These are phyloP conservation scores for Aphanomyces astaci DNA, from an alignment of 352 stramenopile genomes.

Conservation along the genomic window DNA sequence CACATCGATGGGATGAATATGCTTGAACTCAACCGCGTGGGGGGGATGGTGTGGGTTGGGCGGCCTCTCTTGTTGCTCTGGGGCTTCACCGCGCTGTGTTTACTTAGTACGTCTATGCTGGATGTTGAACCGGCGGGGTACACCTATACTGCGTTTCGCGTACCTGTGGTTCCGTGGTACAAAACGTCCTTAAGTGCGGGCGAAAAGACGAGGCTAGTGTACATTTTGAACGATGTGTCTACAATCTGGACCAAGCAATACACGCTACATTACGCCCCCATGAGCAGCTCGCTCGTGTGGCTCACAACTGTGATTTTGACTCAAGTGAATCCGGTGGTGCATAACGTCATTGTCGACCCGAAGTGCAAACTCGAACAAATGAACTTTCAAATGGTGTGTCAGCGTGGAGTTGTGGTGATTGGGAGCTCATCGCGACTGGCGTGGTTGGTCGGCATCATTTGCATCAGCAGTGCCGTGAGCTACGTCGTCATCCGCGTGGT, in stretches of 20 bases:
- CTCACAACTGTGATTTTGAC: background rate
- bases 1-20: background rate
- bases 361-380: background rate
- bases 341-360: background rate
- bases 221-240: slow-evolving; percentile 1
- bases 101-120: background rate
- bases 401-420: background rate
- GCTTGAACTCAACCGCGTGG: too few relatives aligned
- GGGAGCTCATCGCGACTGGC: background rate
- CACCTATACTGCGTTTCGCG: background rate
- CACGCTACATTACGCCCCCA: background rate
- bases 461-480: background rate
- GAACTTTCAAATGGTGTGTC: background rate
- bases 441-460: background rate
- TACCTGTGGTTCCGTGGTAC: background rate
- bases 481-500: background rate
- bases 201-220: background rate
- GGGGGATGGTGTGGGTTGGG: background rate
- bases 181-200: background rate
- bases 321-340: background rate
- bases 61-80: background rate
- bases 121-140: background rate
- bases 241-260: background rate
- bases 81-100: background rate
- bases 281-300: slow-evolving; percentile 8